A percentile compares a stretch with the other conserved stretches of the same genome.
These are phyloP conservation scores for Sporothrix brasiliensis DNA, from an alignment of 2,329 filamentous ascomycete species.

Conservation along the genomic window DNA sequence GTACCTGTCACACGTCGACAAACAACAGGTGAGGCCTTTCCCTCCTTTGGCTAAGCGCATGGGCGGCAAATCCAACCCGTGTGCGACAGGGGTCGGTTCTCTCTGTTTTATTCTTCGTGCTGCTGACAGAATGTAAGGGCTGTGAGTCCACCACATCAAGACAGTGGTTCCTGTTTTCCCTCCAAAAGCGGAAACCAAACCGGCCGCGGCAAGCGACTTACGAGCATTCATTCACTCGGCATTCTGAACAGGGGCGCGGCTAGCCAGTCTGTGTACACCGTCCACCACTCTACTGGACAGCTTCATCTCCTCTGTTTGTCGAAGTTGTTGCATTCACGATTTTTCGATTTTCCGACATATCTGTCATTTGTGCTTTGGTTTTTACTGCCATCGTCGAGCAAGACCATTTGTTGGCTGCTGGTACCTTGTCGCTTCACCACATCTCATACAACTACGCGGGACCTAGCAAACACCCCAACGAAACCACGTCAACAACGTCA, in stretches of 20 bases:
- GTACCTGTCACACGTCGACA: neutral
- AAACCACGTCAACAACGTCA: neutral
- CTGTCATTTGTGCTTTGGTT: neutral
- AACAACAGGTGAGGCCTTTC: conserved; percentile 12
- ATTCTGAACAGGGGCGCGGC: neutral
- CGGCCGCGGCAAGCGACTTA: conserved; percentile 13
- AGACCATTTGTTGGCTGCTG: neutral
- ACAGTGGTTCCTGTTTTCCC: neutral
- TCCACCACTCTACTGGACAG: neutral
- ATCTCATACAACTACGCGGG: neutral
- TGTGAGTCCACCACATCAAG: neutral
- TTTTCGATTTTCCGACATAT: neutral
- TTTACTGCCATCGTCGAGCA: neutral
- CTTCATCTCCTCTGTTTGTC: neutral
- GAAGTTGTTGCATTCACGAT: neutral
- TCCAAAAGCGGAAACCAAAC: conserved; percentile 18
- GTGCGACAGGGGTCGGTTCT: neutral
- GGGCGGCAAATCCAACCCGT: conserved; percentile 18
- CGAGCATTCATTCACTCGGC: conserved; percentile 6
- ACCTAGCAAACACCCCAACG: conserved; percentile 8
- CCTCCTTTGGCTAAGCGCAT: conserved; percentile 25
- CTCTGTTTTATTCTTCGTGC: neutral
- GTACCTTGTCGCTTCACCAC: neutral
- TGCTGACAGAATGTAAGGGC: conserved; percentile 14
- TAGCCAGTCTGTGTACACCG: neutral